Base-by-base conservation (phyloP, 2,329 filamentous ascomycete species). In the Paraphaeosphaeria sporulosa region DNA sequence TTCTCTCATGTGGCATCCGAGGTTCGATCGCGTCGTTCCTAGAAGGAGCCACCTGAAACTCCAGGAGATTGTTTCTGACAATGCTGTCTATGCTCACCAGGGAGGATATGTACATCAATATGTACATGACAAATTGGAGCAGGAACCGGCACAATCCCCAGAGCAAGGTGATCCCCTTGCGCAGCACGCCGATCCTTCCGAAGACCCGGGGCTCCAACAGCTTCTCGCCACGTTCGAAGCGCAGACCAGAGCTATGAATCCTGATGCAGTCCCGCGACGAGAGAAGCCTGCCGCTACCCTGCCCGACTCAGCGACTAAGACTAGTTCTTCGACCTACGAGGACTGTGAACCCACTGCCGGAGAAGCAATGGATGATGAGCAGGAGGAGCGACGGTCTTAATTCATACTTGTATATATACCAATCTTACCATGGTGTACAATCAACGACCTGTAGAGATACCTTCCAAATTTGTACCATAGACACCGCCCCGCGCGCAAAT, bases 1-100 rank as follows among this genome's bases (percentile, higher is more conserved):
- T 50, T 40, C 32, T 21, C 17, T 32, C 19, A 58, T 59, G 62
- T 61, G 62, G 62, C 62, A 64, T 53, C 62, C 62, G 30, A 23
- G 48, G 19, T 40, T 64, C 27, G 38, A 55, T 4, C 40, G 52
- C 2, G 27, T 36, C 13, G 30, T 55, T 12, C 30, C 43, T 21
- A 30, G 58, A 25, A 38, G 27, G 48, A 38, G 27, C 3, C 25
- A 27, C 38, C 6, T 60, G 9, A 43, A 25, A 15, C 36, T 60
- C 12, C 46, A 44, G 15, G 54, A 60, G 10, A 54, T 54, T 10
- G 25, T 38, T 2, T 21, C 21, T 13, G 23, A 36, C 17, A 21
- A 9, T 10, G 46, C 4, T 23, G 34, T 8, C 17, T 21, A 32
- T 17, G 4, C 6, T 1, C 21, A 43, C 17, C 12, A 47, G 17